phyloP scores from a whole-genome alignment of 2,329 filamentous ascomycete species.

The Aspergillus ochraceoroseus region DNA sequence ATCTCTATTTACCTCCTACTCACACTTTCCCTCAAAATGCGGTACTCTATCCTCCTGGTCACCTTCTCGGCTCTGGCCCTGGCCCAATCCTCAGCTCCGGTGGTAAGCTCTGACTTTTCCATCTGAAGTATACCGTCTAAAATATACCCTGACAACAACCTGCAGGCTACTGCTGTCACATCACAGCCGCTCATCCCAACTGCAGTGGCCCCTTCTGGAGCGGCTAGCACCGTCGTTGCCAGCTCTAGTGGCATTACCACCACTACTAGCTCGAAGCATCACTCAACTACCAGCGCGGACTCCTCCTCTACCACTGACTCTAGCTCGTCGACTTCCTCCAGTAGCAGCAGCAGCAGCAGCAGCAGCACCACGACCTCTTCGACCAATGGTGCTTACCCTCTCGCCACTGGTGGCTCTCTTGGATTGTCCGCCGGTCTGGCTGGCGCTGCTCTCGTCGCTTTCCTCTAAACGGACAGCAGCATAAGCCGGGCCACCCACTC shows the following conservation, averaged over 20 bases:
- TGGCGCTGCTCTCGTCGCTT: conserved; percentile 41
- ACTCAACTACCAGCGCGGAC: conserved; percentile 12
- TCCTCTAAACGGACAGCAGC: conserved; percentile 35
- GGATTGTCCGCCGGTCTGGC: conserved; percentile 37
- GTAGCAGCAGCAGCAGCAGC: conserved; percentile 2
- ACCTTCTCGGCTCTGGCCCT: conserved; percentile 43
- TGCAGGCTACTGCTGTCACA: conserved; percentile 30
- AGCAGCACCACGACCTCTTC: conserved; percentile 24
- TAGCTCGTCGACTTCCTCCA: conserved; percentile 13
- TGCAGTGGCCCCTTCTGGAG: neutral
- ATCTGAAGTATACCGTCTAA: neutral
- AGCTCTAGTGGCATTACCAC: conserved; percentile 9
- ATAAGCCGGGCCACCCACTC: too few species aligned
- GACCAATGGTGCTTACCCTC: conserved; percentile 29
- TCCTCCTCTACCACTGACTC: conserved; percentile 20
- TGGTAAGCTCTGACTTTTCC: conserved; percentile 19
- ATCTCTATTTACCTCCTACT: neutral
- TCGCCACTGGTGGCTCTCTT: conserved; percentile 37
- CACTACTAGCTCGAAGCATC: neutral
- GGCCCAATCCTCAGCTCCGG: conserved; percentile 32
- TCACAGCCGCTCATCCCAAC: conserved; percentile 13
- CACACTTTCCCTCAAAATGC: conserved; percentile 40
- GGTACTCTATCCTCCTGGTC: conserved; percentile 43
- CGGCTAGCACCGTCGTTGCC: conserved; percentile 1
- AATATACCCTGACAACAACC: conserved; percentile 10